These are phyloP conservation scores for Boletus subparvulus DNA, from an alignment of 768 basidiomycete genomes.

Conservation along the genomic window DNA sequence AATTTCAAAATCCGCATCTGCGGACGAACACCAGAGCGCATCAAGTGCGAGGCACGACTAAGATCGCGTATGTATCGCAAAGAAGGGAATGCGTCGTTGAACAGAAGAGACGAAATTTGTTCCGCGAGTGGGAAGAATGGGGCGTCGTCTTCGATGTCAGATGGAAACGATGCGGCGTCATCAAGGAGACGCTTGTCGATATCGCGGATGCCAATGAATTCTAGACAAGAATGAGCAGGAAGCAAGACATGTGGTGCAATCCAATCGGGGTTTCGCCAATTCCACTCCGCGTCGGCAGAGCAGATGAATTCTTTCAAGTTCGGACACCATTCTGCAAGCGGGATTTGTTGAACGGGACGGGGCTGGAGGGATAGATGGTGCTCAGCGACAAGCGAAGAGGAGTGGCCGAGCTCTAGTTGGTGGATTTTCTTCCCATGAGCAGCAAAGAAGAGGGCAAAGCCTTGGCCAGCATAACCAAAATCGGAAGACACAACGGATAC, in stretches of 20 bases:
- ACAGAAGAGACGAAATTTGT: constrained; percentile 61
- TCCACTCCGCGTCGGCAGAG: constrained; percentile 77
- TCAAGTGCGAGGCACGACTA: constrained; percentile 54
- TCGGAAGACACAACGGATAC: constrained; percentile 70
- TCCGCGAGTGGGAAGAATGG: constrained; percentile 65
- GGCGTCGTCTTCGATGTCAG: constrained; percentile 39
- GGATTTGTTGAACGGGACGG: constrained; percentile 38
- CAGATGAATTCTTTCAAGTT: constrained; percentile 70
- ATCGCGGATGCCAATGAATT: constrained; percentile 71
- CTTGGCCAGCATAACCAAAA: constrained; percentile 64
- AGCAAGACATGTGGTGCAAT: constrained; percentile 75
- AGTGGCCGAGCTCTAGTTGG: constrained; percentile 75
- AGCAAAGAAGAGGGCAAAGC: constrained; percentile 65
- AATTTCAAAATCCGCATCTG: constrained; percentile 42
- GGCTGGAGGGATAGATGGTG: constrained; percentile 56
- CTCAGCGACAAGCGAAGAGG: constrained; percentile 63
- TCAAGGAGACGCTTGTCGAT: constrained; percentile 62
- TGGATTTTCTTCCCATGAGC: constrained; percentile 59
- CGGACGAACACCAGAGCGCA: constrained; percentile 42
- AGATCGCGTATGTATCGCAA: constrained; percentile 65
- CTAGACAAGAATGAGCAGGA: constrained; percentile 57
- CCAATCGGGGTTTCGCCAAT: constrained; percentile 78
- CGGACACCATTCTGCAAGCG: constrained; percentile 68
- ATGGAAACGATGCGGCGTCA: constrained; percentile 37
- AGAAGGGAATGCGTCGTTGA: constrained; percentile 58